Evolutionary conservation across 176 grass and related monocot genomes (phyloP), one percentile per base, ranked within the genome.

Genomic region (Eremochloa ophiuroides): DNA sequence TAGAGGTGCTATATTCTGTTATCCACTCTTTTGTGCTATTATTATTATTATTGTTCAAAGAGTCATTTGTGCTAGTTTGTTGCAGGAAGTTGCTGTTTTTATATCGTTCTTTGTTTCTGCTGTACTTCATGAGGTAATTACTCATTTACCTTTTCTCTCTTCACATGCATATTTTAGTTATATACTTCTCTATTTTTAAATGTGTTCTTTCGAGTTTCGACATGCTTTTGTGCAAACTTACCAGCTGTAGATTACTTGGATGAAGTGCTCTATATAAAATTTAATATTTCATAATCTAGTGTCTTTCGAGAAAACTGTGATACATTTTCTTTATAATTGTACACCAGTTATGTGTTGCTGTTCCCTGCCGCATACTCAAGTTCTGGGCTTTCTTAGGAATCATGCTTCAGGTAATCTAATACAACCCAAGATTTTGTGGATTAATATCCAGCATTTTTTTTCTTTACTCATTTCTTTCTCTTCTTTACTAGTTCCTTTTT

Each of bases 381-480:
- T 93, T 98, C 61, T 98, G 93, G 96, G 96, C 96, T 72, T 98
- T 95, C 87, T 78, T 95, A 81, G 96, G 96, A 69, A 98, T 98
- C 85, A 91, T 98, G 86, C 53, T 91, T 74, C 92, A 98, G 92
- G 95, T 98, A 85, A 71, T 9, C 75, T 39, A 33, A 51, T 29
- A 22, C 12, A 37, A 28, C 31, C 11, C 20, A 48, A 14, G 20
- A 41, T 79, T 18, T 5, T 79, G 30, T 84, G 23, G 7, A 58
- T 71, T 2, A 18, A 41, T 69, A 33, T 66, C 23, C 34, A 75
- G 11, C 17, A 42, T 59, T 78, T 9, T 67, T 38, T 6, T 4
- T 20, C 47, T 68, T 10, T 50, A 20, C 47, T 50, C 48, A 53
- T 53, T 10, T n/a, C 17, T 15, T 8, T 10, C 8, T 73, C 47